phyloP scores from a whole-genome alignment of 2,329 filamentous ascomycete species.

The Apiospora pterosperma region DNA sequence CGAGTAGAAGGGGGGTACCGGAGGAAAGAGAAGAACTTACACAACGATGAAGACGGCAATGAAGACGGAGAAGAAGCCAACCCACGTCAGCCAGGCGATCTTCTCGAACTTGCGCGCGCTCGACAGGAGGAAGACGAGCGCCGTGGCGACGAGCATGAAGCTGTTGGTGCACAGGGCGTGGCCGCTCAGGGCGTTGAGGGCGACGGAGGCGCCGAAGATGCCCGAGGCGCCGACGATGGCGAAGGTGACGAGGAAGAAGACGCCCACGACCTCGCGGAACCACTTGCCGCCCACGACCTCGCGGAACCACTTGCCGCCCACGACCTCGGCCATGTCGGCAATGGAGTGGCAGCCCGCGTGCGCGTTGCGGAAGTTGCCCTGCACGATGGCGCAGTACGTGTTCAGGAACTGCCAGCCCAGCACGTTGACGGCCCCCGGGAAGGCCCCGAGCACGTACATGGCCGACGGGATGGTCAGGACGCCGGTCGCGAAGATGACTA shows the following conservation, averaged over 20 bases:
- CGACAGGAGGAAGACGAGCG: slow-evolving; percentile 44
- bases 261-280: slow-evolving; percentile 49
- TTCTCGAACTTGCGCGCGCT: slow-evolving; percentile 57
- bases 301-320: slow-evolving; percentile 47
- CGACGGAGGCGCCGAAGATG: slow-evolving; percentile 56
- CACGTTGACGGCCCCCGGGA: slow-evolving; percentile 40
- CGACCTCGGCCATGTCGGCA: slow-evolving; percentile 54
- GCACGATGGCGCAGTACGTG: slow-evolving; percentile 34
- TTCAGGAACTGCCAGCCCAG: slow-evolving; percentile 38
- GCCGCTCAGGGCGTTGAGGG: slow-evolving; percentile 54
- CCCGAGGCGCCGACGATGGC: slow-evolving; percentile 54
- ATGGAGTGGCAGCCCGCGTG: slow-evolving; percentile 37
- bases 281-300: slow-evolving; percentile 50
- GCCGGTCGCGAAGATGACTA: slow-evolving; percentile 40
- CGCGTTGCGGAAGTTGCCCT: slow-evolving; percentile 35
- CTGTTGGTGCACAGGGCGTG: slow-evolving; percentile 58
- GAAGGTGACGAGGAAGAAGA: slow-evolving; percentile 55
- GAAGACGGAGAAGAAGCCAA: slow-evolving; percentile 56
- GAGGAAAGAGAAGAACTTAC: slow-evolving; percentile 19
- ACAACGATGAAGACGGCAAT: slow-evolving; percentile 56
- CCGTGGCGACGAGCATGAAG: slow-evolving; percentile 50
- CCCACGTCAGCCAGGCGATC: slow-evolving; percentile 60
- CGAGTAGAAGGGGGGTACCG: not conserved
- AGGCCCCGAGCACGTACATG: slow-evolving; percentile 38
- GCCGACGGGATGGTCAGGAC: slow-evolving; percentile 39